Evolutionary conservation across 441 rosid genomes (phyloP).

Genomic region (Populus trichocarpa): DNA sequence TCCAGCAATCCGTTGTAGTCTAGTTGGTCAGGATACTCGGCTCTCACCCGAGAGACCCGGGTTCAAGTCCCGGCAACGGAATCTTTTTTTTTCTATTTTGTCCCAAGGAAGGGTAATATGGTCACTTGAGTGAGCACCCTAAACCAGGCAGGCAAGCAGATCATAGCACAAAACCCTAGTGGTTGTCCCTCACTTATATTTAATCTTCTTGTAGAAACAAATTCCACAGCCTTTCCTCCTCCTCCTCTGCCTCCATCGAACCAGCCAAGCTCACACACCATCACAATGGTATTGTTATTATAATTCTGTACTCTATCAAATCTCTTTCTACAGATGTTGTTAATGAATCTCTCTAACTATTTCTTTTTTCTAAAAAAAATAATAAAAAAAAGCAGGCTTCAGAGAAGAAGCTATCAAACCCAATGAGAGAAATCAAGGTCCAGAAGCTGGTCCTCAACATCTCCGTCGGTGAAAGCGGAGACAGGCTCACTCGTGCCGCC

Average conservation of each 20-base stretch:
- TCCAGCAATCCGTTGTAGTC: slow-evolving; percentile 73
- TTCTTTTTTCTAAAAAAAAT: too few species aligned
- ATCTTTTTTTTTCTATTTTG: not conserved
- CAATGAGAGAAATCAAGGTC: too few species aligned
- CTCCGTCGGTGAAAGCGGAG: too few species aligned
- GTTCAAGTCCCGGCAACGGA: not conserved
- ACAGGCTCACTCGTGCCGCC: too few species aligned
- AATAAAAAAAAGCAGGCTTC: too few species aligned
- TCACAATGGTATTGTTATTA: slow-evolving; percentile 26
- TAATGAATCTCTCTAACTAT: too few species aligned
- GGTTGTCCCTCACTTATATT: not conserved
- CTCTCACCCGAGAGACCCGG: slow-evolving; percentile 94
- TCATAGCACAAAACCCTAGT: not conserved
- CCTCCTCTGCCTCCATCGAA: not conserved
- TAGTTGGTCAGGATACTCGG: slow-evolving; percentile 97
- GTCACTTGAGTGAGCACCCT: not conserved
- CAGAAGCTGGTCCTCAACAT: too few species aligned
- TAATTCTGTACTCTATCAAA: too few species aligned
- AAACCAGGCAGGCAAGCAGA: not conserved
- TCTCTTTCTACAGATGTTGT: too few species aligned
- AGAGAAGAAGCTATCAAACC: too few species aligned
- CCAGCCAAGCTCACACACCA: slow-evolving; percentile 19
- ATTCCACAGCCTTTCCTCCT: not conserved
- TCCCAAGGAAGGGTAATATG: not conserved
- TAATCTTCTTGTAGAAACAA: not conserved